phyloP scores from a whole-genome alignment of 2,329 filamentous ascomycete genomes.

The Lasiodiplodia theobromae region DNA sequence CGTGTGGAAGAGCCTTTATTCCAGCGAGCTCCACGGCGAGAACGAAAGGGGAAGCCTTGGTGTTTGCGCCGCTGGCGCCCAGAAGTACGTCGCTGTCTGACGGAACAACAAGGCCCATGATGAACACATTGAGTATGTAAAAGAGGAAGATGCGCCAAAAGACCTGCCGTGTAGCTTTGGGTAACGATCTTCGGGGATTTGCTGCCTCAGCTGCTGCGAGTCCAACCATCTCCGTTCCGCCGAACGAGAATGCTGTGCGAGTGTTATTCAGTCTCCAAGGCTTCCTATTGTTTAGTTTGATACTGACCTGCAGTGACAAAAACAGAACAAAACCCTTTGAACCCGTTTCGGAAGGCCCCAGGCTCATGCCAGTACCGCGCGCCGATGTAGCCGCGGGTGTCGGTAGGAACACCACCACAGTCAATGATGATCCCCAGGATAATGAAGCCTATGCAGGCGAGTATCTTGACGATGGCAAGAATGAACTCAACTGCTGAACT shows the following conservation, averaged over 20 bases:
- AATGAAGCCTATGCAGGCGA: conserved; percentile 68
- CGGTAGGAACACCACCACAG: conserved; percentile 64
- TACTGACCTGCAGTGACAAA: conserved; percentile 62
- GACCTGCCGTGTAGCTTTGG: conserved; percentile 53
- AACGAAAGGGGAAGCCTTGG: conserved; percentile 68
- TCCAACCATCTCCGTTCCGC: conserved; percentile 68
- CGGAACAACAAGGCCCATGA: conserved; percentile 54
- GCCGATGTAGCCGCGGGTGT: conserved; percentile 65
- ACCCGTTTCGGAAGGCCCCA: conserved; percentile 64
- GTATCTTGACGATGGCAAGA: conserved; percentile 65
- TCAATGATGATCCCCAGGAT: conserved; percentile 68
- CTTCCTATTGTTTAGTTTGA: too few species aligned
- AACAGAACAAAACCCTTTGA: conserved; percentile 69
- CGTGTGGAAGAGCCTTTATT: conserved; percentile 65
- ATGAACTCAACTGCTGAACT: conserved; percentile 61
- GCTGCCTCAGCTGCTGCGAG: conserved; percentile 66
- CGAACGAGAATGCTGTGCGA: conserved; percentile 62
- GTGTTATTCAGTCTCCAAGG: not conserved
- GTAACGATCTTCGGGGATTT: conserved; percentile 61
- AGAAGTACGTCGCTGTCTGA: conserved; percentile 45
- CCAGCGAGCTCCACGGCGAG: conserved; percentile 69
- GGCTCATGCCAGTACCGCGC: conserved; percentile 67
- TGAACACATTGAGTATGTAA: conserved; percentile 53
- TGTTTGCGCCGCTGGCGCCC: conserved; percentile 42
- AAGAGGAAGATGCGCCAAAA: conserved; percentile 58